Evolutionary conservation across 805 yeast genomes (phyloP).

Genomic region (Scheffersomyces amazonensis): DNA sequence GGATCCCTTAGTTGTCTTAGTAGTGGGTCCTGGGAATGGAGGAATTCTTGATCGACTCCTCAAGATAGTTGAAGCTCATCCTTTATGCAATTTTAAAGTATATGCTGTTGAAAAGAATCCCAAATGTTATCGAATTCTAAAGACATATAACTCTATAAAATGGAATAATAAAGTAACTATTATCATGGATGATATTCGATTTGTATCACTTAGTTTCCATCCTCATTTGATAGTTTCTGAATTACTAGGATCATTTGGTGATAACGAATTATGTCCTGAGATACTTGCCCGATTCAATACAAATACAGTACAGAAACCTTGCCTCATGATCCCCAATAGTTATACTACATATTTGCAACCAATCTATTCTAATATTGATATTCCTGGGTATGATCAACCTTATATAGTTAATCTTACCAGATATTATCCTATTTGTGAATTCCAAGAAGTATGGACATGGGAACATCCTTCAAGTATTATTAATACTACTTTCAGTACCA

Average conservation of each 20-base stretch:
- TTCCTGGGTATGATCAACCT: conserved; percentile 12
- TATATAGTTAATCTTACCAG: conserved; percentile 18
- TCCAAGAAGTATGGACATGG: conserved; percentile 60
- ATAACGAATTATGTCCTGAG: conserved; percentile 89
- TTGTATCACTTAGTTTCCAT: conserved; percentile 26
- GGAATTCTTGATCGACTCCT: conserved; percentile 55
- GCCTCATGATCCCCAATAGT: conserved; percentile 39
- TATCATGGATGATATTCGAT: conserved; percentile 57
- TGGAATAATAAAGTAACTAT: conserved; percentile 58
- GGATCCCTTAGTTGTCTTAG: conserved; percentile 34
- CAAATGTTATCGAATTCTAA: conserved; percentile 52
- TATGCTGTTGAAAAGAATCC: conserved; percentile 71
- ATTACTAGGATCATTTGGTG: conserved; percentile 86
- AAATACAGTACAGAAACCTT: conserved; percentile 20
- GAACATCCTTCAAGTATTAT: conserved; percentile 41
- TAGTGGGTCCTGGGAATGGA: conserved; percentile 90
- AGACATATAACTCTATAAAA: conserved; percentile 41
- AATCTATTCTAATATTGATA: conserved; percentile 49
- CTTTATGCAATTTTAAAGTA: conserved; percentile 6
- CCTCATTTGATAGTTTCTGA: conserved; percentile 64
- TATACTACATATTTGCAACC: conserved; percentile 68
- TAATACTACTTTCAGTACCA: not conserved
- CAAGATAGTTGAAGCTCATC: conserved; percentile 2
- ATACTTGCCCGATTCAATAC: conserved; percentile 44
- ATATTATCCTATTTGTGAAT: conserved; percentile 25